Evolutionary conservation across 371 early-diverging fungal genomes (phyloP), one percentile per base, ranked within the genome.

Genomic region (Parasitella parasitica): DNA sequence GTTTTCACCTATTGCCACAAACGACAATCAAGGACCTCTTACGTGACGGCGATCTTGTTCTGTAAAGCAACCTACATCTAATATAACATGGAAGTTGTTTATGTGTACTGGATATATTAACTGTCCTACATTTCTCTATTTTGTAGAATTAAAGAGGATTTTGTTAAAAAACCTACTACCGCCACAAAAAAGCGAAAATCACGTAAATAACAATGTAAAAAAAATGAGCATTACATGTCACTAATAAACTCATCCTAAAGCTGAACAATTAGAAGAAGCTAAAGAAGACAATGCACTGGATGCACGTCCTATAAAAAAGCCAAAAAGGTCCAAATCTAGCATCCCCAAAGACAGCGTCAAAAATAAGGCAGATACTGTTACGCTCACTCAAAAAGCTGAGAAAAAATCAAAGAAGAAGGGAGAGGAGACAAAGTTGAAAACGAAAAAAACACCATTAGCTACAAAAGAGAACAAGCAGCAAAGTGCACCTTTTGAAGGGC

Each of bases 31-130:
- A 55, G 27, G 59, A 50, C 8, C 12, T 68, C 0, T 1, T 68
- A 6, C 63, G 60, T 35, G 68, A 68, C 48, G 56, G 58, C 28
- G 68, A 68, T 56, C 51, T 55, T 35, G 43, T 64, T 41, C 52
- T 16, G 64, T 64, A 64, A 63, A 30, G 15, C 12, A 28, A 4
- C 12, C 5, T 4, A n/a, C n/a, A 9, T 9, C n/a, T 16, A 16
- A n/a, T 13, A 6, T 8, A 27, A 4, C 18, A 27, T n/a, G n/a
- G 24, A 49, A 22, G 15, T 11, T 15, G 27, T 9, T 13, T 18
- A 6, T 24, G 15, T 38, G 26, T 57, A 32, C 22, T 20, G 35
- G 16, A 36, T 4, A 28, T 30, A 12, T 18, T 6, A 27, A 7
- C 50, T 37, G 38, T 20, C 28, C 11, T 13, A 20, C 9, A 20